phyloP scores from a whole-genome alignment of 345 rosid species.

The Firmiana major region DNA sequence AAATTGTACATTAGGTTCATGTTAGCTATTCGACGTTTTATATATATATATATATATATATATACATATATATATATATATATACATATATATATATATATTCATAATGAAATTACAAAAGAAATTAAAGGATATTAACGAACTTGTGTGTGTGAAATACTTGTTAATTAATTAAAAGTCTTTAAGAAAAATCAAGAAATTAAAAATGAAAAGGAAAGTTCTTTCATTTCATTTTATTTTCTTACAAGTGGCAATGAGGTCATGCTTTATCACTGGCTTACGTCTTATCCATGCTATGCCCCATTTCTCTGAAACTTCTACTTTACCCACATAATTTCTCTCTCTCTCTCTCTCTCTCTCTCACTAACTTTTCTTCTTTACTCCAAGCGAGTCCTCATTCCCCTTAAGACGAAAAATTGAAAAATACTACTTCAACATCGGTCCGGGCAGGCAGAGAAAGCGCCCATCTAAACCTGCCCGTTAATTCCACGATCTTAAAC shows the following conservation, averaged over 20 bases:
- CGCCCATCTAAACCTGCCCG: conserved; percentile 36
- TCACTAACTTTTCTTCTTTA: not conserved
- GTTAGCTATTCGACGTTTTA: not conserved
- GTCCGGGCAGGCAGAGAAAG: conserved; percentile 39
- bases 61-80: no score
- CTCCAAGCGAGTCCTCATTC: conserved; percentile 10
- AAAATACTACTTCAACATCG: not conserved
- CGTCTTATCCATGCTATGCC: conserved; percentile 11
- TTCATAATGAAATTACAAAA: not conserved
- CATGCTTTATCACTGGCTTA: conserved; percentile 45
- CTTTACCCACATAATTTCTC: conserved; percentile 31
- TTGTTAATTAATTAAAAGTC: not conserved
- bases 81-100: no score
- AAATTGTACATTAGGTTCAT: not conserved
- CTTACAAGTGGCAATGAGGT: conserved; percentile 24
- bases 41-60: no score
- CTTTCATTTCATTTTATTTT: not conserved
- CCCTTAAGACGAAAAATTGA: not conserved
- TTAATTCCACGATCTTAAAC: conserved; percentile 27
- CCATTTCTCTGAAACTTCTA: conserved; percentile 18
- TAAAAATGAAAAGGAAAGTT: not conserved
- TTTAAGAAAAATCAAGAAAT: not conserved
- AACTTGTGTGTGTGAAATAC: no score
- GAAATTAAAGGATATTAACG: no score
- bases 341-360: not conserved